Conservation (phyloP, 2,329 filamentous ascomycete species). For the Claviceps africana region DNA sequence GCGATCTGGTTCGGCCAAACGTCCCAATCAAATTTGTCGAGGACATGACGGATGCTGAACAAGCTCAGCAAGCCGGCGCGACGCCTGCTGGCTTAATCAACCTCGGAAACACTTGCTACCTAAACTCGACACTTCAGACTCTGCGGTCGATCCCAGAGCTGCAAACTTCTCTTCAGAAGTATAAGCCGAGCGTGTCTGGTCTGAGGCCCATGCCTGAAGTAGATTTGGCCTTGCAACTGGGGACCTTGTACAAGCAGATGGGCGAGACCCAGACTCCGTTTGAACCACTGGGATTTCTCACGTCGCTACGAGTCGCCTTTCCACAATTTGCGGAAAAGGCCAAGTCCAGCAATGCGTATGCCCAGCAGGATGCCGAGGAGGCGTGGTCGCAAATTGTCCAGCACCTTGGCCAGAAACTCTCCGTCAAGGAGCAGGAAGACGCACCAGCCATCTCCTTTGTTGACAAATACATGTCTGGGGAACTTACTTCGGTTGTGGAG, state of each 20-base stretch:
- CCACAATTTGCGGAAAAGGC: slow-evolving; percentile 89
- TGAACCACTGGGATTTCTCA: slow-evolving; percentile 68
- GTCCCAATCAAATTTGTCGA: slow-evolving; percentile 80
- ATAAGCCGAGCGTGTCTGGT: slow-evolving; percentile 18
- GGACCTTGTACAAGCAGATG: slow-evolving; percentile 82
- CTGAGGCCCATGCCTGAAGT: slow-evolving; percentile 35
- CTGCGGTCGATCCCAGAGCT: slow-evolving; percentile 82
- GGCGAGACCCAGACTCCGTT: slow-evolving; percentile 77
- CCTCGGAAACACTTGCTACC: slow-evolving; percentile 93
- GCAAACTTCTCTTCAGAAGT: slow-evolving; percentile 60
- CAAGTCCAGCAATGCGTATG: slow-evolving; percentile 69
- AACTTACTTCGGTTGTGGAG: slow-evolving; percentile 62
- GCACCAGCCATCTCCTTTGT: slow-evolving; percentile 56
- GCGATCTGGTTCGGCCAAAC: slow-evolving; percentile 54
- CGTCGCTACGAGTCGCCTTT: slow-evolving; percentile 61
- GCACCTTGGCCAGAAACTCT: slow-evolving; percentile 66
- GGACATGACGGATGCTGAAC: slow-evolving; percentile 93
- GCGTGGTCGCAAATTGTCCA: slow-evolving; percentile 93
- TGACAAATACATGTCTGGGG: slow-evolving; percentile 79
- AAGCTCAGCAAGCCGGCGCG: slow-evolving; percentile 67
- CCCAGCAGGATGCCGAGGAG: slow-evolving; percentile 98
- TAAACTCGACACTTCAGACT: slow-evolving; percentile 94
- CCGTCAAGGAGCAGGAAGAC: slow-evolving; percentile 39
- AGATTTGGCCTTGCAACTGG: slow-evolving; percentile 64
- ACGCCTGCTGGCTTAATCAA: slow-evolving; percentile 82